A percentile compares a stretch with the other conserved stretches of the same genome.
These are phyloP conservation scores for Trichomonas tenax DNA, from an alignment of 208 protist genomes.

Conservation along the genomic window DNA sequence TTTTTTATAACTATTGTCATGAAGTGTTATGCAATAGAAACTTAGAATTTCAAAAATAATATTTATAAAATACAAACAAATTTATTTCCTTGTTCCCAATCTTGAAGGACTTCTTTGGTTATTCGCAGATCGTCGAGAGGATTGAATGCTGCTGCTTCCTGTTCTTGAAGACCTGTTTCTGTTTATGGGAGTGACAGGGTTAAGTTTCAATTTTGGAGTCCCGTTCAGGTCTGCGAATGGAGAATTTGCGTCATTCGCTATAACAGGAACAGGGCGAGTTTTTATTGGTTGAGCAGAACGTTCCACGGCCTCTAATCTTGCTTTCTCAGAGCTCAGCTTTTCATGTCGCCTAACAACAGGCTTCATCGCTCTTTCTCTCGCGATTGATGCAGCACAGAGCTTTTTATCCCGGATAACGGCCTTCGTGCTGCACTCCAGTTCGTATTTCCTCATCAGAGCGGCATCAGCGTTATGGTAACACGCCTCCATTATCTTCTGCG, in stretches of 20 bases:
- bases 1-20: no score
- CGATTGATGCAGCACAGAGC: not conserved
- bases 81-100: not conserved
- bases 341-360: not conserved
- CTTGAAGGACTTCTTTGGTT: not conserved
- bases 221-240: not conserved
- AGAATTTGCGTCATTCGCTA: not conserved
- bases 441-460: not conserved
- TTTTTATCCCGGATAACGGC: not conserved
- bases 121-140: not conserved
- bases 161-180: not conserved
- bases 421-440: not conserved
- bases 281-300: not conserved
- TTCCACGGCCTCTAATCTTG: not conserved
- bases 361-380: not conserved
- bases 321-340: not conserved
- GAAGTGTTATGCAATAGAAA: no score
- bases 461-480: not conserved
- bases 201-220: not conserved
- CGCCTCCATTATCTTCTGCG: not conserved
- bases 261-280: not conserved
- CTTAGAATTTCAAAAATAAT: not conserved
- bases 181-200: not conserved
- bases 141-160: not conserved
- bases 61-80: not conserved